Evolutionary conservation across 2,329 filamentous ascomycete genomes (phyloP), one percentile per base, ranked within the genome.

Genomic region (Teratosphaeria epicoccoides): DNA sequence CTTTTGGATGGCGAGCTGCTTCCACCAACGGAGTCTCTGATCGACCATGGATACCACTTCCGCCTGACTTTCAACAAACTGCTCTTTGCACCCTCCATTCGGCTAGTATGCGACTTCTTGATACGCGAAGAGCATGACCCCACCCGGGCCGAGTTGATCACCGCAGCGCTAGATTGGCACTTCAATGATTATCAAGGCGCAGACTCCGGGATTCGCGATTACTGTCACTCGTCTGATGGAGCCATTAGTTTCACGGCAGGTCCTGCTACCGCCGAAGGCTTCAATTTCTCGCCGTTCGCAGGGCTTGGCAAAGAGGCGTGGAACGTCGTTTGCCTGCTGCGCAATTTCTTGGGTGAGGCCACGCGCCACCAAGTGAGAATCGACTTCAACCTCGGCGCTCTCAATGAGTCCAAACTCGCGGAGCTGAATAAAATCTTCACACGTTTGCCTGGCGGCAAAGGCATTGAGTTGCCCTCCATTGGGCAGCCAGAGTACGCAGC

Each of bases 31-130:
- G 43, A 24, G 6, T 20, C n/a, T 6, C 17, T 29, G 9, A 37
- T 20, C 7, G 17, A 54, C 22, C 12, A 52, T 12, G 25, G 44
- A 4, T 55, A 52, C 40, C 4, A 33, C 9, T 33, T 58, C 2
- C 26, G 28, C 24, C 14, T 58, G 20, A 52, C 52, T 6, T 55
- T 50, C 51, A 52, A 53, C 24, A 54, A 59, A 12, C 49, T 58
- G 24, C 52, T 55, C 26, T 40, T 40, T 6, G 33, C 33, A n/a
- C 33, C 33, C 9, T 14, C 10, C n/a, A 40, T 40, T 40, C 33
- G 33, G n/a, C 2, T 40, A 6, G 33, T 22, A 28, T 54, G 50
- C 52, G 45, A 20, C 29, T 49, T 54, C 24, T 6, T 49, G 24
- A 26, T 26, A n/a, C 10, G 6, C n/a, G 20, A 43, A 11, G 4